These are phyloP conservation scores for Coniella vitis DNA, from an alignment of 2,329 filamentous ascomycete genomes.

Conservation along the genomic window DNA sequence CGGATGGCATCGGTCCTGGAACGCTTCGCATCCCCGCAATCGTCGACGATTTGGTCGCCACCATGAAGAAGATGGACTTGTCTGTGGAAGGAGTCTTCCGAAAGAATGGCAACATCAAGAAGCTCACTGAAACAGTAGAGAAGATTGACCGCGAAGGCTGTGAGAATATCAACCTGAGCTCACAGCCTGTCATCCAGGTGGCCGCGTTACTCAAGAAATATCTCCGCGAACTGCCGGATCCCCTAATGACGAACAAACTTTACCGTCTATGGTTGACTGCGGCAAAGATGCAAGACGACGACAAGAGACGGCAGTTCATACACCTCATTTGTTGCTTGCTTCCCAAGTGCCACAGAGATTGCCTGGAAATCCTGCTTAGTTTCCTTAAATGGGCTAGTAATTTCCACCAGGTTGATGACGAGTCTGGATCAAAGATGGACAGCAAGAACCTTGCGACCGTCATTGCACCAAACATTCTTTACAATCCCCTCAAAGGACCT, in stretches of 20 bases:
- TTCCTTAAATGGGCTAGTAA: constrained; percentile 98
- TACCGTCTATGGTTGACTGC: constrained; percentile 86
- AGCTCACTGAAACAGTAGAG: constrained; percentile 78
- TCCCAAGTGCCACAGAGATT: constrained; percentile 87
- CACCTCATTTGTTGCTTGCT: constrained; percentile 89
- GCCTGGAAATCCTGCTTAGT: constrained; percentile 87
- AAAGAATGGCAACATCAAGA: constrained; percentile 98
- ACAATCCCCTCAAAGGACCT: constrained; percentile 57
- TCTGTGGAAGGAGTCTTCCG: constrained; percentile 97
- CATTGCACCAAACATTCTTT: constrained; percentile 92
- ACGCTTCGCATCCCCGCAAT: constrained; percentile 86
- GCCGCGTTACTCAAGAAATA: constrained; percentile 94
- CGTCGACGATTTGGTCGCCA: constrained; percentile 87
- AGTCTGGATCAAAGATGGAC: constrained; percentile 98
- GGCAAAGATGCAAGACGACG: constrained; percentile 77
- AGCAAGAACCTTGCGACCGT: constrained; percentile 95
- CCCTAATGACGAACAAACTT: constrained; percentile 89
- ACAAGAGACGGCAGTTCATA: constrained; percentile 75
- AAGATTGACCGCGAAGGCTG: constrained; percentile 80
- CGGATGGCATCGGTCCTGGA: constrained; percentile 88
- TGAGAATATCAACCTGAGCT: constrained; percentile 76
- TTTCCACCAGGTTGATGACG: constrained; percentile 95
- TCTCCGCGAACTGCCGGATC: constrained; percentile 87
- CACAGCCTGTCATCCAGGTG: constrained; percentile 87
- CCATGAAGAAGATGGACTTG: constrained; percentile 98